phyloP scores from a whole-genome alignment of 2,329 filamentous ascomycete species.

The Alternaria tenuissima region DNA sequence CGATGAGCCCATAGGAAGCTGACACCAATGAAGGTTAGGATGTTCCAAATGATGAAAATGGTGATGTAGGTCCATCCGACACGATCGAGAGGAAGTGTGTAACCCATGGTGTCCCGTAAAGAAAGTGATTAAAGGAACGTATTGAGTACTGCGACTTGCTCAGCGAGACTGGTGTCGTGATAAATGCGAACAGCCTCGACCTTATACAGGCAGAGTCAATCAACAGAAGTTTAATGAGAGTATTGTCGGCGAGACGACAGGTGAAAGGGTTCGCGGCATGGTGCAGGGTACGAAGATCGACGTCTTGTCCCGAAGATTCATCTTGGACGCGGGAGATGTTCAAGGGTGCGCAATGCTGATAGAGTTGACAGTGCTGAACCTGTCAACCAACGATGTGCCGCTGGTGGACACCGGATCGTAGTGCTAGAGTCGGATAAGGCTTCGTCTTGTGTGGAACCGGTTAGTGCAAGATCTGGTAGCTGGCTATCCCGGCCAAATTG shows the following conservation, averaged over 20 bases:
- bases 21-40: slow-evolving; percentile 22
- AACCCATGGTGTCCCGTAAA: slow-evolving; percentile 22
- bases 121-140: slow-evolving; percentile 10
- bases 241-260: slow-evolving; percentile 5
- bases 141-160: slow-evolving; percentile 5
- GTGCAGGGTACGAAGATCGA: slow-evolving; percentile 7
- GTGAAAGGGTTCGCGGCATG: slow-evolving; percentile 2
- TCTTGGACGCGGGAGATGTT: slow-evolving; percentile 13
- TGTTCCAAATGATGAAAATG: slow-evolving; percentile 30
- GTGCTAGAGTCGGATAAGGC: slow-evolving; percentile 9
- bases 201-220: slow-evolving; percentile 7
- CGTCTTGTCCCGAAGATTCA: background rate
- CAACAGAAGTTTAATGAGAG: background rate
- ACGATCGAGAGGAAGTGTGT: slow-evolving; percentile 18
- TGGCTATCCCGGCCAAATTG: background rate
- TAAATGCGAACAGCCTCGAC: background rate
- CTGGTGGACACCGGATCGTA: background rate
- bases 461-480: slow-evolving; percentile 11
- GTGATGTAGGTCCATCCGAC: slow-evolving; percentile 31
- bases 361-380: slow-evolving; percentile 5
- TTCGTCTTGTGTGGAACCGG: background rate
- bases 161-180: slow-evolving; percentile 1
- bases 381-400: slow-evolving; percentile 7
- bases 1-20: slow-evolving; percentile 37
- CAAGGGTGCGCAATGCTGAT: slow-evolving; percentile 9